A percentile compares a stretch with the other conserved stretches of the same genome.
These are phyloP conservation scores for Flaveria trinervia DNA, from an alignment of 129 eudicot genomes.

Conservation along the genomic window DNA sequence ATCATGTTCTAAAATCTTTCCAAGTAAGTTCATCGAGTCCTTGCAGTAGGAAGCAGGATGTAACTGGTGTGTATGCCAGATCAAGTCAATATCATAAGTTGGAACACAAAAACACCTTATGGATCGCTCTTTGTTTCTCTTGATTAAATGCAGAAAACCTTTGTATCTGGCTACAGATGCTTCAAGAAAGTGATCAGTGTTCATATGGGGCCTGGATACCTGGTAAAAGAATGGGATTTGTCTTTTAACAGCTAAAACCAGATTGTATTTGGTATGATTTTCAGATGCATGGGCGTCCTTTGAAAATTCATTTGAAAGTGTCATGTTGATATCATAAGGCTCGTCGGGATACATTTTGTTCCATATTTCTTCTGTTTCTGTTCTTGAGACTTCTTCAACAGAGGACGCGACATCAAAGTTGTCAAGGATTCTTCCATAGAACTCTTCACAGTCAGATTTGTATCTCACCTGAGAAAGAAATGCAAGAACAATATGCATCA, in stretches of 20 bases:
- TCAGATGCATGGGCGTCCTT: constrained; percentile 23
- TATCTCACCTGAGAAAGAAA: constrained; percentile 64
- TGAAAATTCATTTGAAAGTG: constrained; percentile 25
- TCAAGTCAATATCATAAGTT: constrained; percentile 91
- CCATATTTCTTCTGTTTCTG: constrained; percentile 69
- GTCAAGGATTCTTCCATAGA: constrained; percentile 78
- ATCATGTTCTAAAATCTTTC: constrained; percentile 86
- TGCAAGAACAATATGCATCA: constrained; percentile 7
- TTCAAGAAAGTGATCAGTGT: constrained; percentile 54
- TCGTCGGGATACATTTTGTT: constrained; percentile 58
- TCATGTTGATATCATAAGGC: constrained; percentile 51
- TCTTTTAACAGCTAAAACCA: constrained; percentile 71
- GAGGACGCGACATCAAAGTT: constrained; percentile 67
- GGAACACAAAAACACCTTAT: constrained; percentile 83
- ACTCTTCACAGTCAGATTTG: constrained; percentile 74
- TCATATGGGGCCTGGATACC: constrained; percentile 75
- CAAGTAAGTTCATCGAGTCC: constrained; percentile 57
- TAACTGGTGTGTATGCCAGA: constrained; percentile 98
- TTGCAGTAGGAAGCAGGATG: constrained; percentile 75
- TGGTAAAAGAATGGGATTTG: constrained; percentile 80
- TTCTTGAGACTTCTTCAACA: constrained; percentile 47
- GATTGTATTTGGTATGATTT: constrained; percentile 63
- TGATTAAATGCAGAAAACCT: constrained; percentile 86
- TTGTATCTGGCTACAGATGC: constrained; percentile 90
- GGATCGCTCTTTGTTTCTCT: constrained; percentile 68